Evolutionary conservation across 78 protist species (phyloP).

Genomic region (Isochrysis galbana): DNA sequence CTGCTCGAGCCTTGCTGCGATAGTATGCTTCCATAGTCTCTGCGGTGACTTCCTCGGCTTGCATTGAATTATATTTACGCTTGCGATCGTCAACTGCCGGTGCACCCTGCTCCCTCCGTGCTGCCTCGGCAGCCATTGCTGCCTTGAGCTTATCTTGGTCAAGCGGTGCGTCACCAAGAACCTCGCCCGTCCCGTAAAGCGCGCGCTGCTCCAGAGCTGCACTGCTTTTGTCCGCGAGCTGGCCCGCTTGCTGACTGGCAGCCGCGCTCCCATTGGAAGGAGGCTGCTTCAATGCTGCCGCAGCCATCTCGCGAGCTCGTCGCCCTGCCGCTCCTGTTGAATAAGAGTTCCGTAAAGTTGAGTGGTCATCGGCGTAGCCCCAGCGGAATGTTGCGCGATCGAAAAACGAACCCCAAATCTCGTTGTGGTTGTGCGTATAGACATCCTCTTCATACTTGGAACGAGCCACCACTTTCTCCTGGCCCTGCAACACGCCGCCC

Average conservation of each 20-base stretch:
- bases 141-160: slow-evolving; percentile 2
- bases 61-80: slow-evolving; percentile 9
- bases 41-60: slow-evolving; percentile 19
- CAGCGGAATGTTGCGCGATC: slow-evolving; percentile 72
- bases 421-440: slow-evolving; percentile 74
- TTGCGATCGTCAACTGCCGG: background rate
- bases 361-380: slow-evolving; percentile 92
- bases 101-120: background rate
- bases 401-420: slow-evolving; percentile 95
- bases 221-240: background rate
- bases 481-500: slow-evolving; percentile 81
- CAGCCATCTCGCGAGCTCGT: background rate
- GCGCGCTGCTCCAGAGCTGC: background rate
- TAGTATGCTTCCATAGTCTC: slow-evolving; percentile 22
- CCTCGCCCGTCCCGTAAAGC: background rate
- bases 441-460: slow-evolving; percentile 90
- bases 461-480: slow-evolving; percentile 39
- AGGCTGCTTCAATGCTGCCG: background rate
- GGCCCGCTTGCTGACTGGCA: too few species aligned
- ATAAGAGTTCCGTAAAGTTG: slow-evolving; percentile 61
- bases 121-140: background rate
- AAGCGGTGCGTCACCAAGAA: background rate
- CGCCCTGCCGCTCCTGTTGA: slow-evolving; percentile 88
- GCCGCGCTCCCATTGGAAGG: background rate
- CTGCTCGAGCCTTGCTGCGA: background rate